A percentile compares a stretch with the other conserved stretches of the same genome.
phyloP scores from a whole-genome alignment of 768 basidiomycete genomes.

The Dacryopinax spathularia region DNA sequence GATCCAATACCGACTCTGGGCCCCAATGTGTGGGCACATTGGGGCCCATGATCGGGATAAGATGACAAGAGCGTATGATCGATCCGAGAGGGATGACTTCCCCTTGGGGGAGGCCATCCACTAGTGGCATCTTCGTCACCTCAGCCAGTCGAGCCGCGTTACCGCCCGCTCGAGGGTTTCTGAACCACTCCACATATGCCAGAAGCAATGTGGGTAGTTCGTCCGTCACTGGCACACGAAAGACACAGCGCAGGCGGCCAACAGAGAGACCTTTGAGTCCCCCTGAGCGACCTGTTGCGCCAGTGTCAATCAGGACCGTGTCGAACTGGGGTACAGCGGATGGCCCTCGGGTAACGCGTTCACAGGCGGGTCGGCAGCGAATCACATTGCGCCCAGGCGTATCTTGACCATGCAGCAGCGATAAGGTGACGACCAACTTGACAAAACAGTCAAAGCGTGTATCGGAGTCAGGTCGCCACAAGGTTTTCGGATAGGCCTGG shows the following conservation, averaged over 20 bases:
- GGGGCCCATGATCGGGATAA: neutral
- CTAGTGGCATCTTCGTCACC: neutral
- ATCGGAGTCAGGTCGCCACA: neutral
- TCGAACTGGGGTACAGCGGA: conserved; percentile 5
- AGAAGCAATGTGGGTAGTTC: conserved; percentile 10
- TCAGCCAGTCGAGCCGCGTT: neutral
- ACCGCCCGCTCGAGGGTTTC: neutral
- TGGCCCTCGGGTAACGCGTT: neutral
- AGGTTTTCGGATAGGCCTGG: neutral
- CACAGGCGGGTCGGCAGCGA: neutral
- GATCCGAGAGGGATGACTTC: neutral
- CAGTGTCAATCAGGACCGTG: conserved; percentile 8
- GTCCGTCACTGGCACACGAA: conserved; percentile 9
- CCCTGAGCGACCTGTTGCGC: neutral
- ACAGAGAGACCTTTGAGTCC: neutral
- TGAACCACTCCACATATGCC: conserved; percentile 21
- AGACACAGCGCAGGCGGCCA: conserved; percentile 8
- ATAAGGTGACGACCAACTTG: neutral
- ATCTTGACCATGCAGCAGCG: neutral
- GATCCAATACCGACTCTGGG: neutral
- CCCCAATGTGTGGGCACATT: no score
- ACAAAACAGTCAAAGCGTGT: neutral
- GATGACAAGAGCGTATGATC: neutral
- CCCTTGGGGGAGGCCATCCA: neutral
- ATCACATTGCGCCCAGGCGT: neutral